Conservation (phyloP, 805 yeast genomes). For the Candida vartiovaarae region DNA sequence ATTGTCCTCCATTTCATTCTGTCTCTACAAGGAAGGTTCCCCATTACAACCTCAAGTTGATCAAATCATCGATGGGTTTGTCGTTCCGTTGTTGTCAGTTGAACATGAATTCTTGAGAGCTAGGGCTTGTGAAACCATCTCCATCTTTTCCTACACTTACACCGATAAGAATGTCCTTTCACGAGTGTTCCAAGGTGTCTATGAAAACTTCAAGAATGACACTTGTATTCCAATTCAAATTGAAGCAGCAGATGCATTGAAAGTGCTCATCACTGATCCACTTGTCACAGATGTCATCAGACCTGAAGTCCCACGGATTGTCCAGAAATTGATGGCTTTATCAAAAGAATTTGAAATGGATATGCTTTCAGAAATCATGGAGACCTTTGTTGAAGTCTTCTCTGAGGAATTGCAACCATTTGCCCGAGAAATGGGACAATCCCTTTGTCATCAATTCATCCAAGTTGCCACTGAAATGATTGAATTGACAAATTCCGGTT, state of each 20-base stretch:
- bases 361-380: constrained; percentile 84
- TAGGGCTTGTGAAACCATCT: constrained; percentile 58
- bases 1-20: constrained; percentile 60
- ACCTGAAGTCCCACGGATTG: constrained; percentile 66
- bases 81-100: constrained; percentile 67
- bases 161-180: constrained; percentile 32
- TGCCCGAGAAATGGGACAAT: constrained; percentile 57
- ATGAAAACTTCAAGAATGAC: constrained; percentile 35
- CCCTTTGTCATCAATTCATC: constrained; percentile 55
- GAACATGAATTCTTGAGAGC: constrained; percentile 66
- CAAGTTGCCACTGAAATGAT: constrained; percentile 48
- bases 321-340: constrained; percentile 69
- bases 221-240: constrained; percentile 65
- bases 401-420: constrained; percentile 86
- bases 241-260: constrained; percentile 83
- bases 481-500: constrained; percentile 27
- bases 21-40: constrained; percentile 39
- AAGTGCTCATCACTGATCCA: constrained; percentile 63
- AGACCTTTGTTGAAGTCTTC: constrained; percentile 85
- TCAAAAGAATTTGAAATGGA: constrained; percentile 83
- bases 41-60: constrained; percentile 61
- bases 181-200: constrained; percentile 34
- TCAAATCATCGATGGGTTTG: constrained; percentile 51
- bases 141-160: constrained; percentile 29
- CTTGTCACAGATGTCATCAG: constrained; percentile 67